Conservation (phyloP, 2,329 filamentous ascomycete species). For the Metarhizium sp. region DNA sequence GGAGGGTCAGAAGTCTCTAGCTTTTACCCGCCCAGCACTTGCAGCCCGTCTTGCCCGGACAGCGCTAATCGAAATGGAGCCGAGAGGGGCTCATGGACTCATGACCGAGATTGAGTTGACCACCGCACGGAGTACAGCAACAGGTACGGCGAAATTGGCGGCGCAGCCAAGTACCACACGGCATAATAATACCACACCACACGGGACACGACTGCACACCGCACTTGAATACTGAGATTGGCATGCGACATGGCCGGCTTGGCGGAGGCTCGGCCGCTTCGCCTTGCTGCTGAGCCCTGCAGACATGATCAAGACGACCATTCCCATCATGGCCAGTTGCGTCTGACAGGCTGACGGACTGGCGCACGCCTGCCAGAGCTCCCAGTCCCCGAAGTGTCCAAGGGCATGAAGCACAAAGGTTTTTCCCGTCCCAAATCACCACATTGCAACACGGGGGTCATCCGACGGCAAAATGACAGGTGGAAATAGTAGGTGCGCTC, state of each 20-base stretch:
- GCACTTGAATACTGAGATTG: background rate
- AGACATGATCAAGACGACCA: background rate
- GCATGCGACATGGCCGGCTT: background rate
- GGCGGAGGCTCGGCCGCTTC: background rate
- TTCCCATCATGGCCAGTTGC: background rate
- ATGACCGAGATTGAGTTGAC: background rate
- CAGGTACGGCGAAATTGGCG: too few species aligned
- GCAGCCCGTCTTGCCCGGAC: background rate
- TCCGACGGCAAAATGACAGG: too few species aligned
- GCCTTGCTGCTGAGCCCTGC: too few species aligned
- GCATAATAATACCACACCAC: too few species aligned
- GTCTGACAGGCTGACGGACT: background rate
- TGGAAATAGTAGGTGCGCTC: too few species aligned
- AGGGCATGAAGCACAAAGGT: too few species aligned
- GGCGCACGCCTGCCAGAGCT: too few species aligned
- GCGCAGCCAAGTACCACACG: background rate
- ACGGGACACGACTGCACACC: background rate
- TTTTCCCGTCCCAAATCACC: too few species aligned
- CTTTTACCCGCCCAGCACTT: background rate
- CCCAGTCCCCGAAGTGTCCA: too few species aligned
- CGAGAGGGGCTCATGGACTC: background rate
- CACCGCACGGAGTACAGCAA: background rate
- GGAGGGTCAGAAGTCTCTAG: background rate
- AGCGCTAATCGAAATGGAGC: background rate
- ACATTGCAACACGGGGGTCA: too few species aligned